Conservation (phyloP, 768 basidiomycete genomes). For the Suillus sp. region DNA sequence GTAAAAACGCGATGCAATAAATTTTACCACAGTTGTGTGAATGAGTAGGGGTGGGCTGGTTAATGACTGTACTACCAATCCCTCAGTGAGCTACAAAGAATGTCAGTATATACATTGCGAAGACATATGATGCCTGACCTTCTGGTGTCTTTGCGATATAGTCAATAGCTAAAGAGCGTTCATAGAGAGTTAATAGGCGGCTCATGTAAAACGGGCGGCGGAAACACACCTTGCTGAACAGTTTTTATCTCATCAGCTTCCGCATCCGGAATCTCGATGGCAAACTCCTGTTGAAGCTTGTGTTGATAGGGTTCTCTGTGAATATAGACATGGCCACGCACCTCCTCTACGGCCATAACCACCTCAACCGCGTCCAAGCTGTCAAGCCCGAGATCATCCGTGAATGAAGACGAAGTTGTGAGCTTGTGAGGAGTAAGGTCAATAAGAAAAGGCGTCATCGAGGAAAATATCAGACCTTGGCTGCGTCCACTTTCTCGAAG, state of each 20-base stretch:
- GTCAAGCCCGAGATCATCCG: conserved; percentile 65
- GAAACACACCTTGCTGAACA: conserved; percentile 78
- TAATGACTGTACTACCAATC: conserved; percentile 10
- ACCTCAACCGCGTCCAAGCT: conserved; percentile 98
- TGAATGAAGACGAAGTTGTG: conserved; percentile 54
- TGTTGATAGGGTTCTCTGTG: conserved; percentile 13
- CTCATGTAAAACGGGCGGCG: background rate
- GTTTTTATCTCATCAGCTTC: conserved; percentile 96
- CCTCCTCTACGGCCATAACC: conserved; percentile 98
- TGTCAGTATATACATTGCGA: conserved; percentile 18
- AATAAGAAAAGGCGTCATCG: conserved; percentile 34
- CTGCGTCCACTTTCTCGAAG: conserved; percentile 32
- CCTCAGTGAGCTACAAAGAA: conserved; percentile 48
- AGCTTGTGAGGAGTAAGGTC: conserved; percentile 50
- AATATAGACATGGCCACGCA: conserved; percentile 26
- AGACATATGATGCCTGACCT: conserved; percentile 48
- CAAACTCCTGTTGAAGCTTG: conserved; percentile 71
- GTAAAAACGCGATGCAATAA: background rate
- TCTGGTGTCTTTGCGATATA: conserved; percentile 93
- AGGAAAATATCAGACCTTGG: conserved; percentile 26
- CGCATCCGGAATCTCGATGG: conserved; percentile 95
- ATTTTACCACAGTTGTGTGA: background rate
- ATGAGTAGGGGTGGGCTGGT: background rate
- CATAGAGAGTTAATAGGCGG: conserved; percentile 1
- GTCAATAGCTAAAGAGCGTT: conserved; percentile 71